These are phyloP conservation scores for Pleurotus eryngii DNA, from an alignment of 768 basidiomycete genomes.

Conservation along the genomic window DNA sequence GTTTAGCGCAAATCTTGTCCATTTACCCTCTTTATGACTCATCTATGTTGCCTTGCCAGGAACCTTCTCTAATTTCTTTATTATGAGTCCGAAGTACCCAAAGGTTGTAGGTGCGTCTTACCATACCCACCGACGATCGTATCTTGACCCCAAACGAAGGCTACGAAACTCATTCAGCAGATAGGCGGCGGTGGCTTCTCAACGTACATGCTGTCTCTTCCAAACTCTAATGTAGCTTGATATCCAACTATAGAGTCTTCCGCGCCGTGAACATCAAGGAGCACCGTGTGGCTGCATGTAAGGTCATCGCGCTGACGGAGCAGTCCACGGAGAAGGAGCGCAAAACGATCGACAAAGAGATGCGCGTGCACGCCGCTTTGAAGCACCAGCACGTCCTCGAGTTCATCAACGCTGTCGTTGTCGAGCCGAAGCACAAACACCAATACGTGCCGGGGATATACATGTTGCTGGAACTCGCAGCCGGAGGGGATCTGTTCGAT, in stretches of 20 bases:
- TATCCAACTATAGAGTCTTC: constrained; percentile 59
- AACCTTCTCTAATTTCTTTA: no score
- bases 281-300: constrained; percentile 81
- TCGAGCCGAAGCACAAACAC: constrained; percentile 57
- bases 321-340: constrained; percentile 65
- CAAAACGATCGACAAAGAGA: constrained; percentile 88
- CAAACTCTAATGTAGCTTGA: background rate
- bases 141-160: constrained; percentile 35
- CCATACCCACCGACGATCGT: background rate
- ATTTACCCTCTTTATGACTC: no score
- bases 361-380: constrained; percentile 79
- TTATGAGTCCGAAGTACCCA: constrained; percentile 29
- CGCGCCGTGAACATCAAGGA: constrained; percentile 69
- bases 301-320: constrained; percentile 65
- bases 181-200: constrained; percentile 90
- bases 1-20: no score
- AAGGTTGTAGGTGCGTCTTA: constrained; percentile 30
- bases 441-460: constrained; percentile 80
- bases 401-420: constrained; percentile 74
- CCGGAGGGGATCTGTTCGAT: constrained; percentile 95
- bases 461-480: constrained; percentile 89
- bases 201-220: constrained; percentile 44
- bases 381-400: constrained; percentile 81
- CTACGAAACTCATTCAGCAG: constrained; percentile 65
- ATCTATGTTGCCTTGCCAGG: no score